A percentile compares a stretch with the other conserved stretches of the same genome.
Conservation (phyloP, 2,329 filamentous ascomycete genomes). For the Orbilia quercus region DNA sequence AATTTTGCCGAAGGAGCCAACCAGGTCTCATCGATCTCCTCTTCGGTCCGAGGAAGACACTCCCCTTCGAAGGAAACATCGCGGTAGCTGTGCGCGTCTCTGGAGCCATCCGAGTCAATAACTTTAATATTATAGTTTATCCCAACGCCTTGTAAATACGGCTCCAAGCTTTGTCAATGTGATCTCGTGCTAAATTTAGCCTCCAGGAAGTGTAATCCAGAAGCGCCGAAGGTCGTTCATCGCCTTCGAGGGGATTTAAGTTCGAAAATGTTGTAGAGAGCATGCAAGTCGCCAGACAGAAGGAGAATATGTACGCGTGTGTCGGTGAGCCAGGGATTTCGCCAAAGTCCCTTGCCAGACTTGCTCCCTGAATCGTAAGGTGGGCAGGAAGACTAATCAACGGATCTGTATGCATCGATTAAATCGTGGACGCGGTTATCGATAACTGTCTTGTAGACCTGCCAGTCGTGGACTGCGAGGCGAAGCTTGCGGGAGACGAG, state of each 20-base stretch:
- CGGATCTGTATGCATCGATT: slow-evolving; percentile 18
- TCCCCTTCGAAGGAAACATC: neutral
- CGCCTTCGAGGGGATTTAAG: no score
- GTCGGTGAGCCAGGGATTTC: slow-evolving; percentile 6
- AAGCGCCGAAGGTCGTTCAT: neutral
- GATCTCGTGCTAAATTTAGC: neutral
- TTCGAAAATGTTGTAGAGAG: neutral
- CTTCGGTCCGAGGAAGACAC: neutral
- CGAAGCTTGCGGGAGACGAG: slow-evolving; percentile 36
- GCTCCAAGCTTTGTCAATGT: neutral
- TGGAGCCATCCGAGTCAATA: neutral
- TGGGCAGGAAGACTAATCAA: slow-evolving; percentile 26
- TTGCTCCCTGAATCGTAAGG: slow-evolving; percentile 3
- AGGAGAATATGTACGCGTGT: slow-evolving; percentile 15
- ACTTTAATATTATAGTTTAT: neutral
- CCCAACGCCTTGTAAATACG: no score
- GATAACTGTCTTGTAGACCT: slow-evolving; percentile 34
- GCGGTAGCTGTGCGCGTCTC: neutral
- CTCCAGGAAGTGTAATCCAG: neutral
- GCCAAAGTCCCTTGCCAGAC: neutral
- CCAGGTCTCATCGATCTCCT: neutral
- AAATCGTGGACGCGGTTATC: slow-evolving; percentile 18
- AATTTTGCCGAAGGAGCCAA: neutral
- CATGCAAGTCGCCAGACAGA: slow-evolving; percentile 24
- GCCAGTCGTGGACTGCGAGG: slow-evolving; percentile 42